phyloP scores from a whole-genome alignment of 2,329 filamentous ascomycete species.

The Alternaria arbusti region DNA sequence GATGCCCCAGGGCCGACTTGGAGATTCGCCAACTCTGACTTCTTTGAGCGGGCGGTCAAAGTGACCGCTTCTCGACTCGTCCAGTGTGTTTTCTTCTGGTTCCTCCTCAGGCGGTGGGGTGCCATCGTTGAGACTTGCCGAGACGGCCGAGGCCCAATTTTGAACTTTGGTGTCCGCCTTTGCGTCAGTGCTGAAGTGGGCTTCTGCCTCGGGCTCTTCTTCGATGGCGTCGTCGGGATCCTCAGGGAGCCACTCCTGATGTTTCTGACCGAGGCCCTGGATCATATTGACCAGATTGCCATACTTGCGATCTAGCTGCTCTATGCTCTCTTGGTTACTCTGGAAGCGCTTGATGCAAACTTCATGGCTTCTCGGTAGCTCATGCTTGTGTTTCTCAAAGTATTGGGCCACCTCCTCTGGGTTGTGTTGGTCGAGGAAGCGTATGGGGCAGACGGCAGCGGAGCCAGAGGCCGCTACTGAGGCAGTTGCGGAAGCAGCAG shows the following conservation, averaged over 20 bases:
- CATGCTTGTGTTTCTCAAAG: conserved; percentile 93
- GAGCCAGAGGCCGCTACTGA: conserved; percentile 46
- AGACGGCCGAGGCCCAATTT: conserved; percentile 83
- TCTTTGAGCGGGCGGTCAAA: conserved; percentile 89
- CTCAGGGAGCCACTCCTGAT: conserved; percentile 82
- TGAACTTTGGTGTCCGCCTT: conserved; percentile 75
- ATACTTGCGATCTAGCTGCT: conserved; percentile 91
- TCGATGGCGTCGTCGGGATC: conserved; percentile 56
- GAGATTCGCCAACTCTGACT: conserved; percentile 90
- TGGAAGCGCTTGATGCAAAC: conserved; percentile 91
- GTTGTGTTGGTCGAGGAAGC: conserved; percentile 89
- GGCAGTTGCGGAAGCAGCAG: conserved; percentile 58
- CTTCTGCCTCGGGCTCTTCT: conserved; percentile 55
- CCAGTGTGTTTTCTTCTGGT: conserved; percentile 48
- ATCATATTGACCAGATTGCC: conserved; percentile 94
- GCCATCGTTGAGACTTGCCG: conserved; percentile 58
- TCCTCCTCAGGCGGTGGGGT: conserved; percentile 47
- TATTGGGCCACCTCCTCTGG: conserved; percentile 93
- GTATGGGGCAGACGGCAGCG: conserved; percentile 82
- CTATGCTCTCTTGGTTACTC: conserved; percentile 82
- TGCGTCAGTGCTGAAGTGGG: conserved; percentile 47
- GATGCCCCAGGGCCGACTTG: conserved; percentile 92
- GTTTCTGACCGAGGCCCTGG: conserved; percentile 82
- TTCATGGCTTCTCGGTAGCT: conserved; percentile 91
- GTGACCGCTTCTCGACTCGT: conserved; percentile 70